These are phyloP conservation scores for Gaeumannomyces sp. DNA, from an alignment of 2,329 filamentous ascomycete genomes.

Conservation along the genomic window DNA sequence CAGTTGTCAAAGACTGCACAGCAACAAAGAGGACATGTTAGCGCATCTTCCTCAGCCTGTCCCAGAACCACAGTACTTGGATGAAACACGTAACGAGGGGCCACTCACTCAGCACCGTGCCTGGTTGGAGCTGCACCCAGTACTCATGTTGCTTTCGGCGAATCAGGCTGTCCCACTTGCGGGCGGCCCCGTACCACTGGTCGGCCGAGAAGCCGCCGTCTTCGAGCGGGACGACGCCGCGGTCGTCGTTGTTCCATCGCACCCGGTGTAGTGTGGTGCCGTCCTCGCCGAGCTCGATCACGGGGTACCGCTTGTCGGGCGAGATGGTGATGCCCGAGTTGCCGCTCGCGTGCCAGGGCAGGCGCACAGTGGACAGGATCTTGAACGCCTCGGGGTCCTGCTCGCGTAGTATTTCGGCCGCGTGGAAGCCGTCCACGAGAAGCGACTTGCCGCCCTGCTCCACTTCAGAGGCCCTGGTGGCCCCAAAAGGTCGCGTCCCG, in stretches of 20 bases:
- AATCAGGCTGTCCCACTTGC: slow-evolving; percentile 66
- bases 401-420: slow-evolving; percentile 52
- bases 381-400: slow-evolving; percentile 52
- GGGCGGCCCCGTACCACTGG: slow-evolving; percentile 75
- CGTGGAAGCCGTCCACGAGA: slow-evolving; percentile 80
- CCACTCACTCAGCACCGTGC: slow-evolving; percentile 65
- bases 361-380: slow-evolving; percentile 45
- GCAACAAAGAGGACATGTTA: not conserved
- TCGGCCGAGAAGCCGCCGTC: slow-evolving; percentile 31
- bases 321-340: slow-evolving; percentile 78
- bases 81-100: not conserved
- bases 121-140: slow-evolving; percentile 76
- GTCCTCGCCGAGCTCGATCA: slow-evolving; percentile 54
- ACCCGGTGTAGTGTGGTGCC: slow-evolving; percentile 46
- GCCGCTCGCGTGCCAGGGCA: slow-evolving; percentile 83
- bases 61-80: not conserved
- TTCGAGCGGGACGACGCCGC: slow-evolving; percentile 60
- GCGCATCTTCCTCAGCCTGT: not conserved
- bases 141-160: slow-evolving; percentile 61
- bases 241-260: slow-evolving; percentile 91
- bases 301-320: slow-evolving; percentile 63
- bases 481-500: too few relatives aligned
- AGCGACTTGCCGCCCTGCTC: slow-evolving; percentile 65
- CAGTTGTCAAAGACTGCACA: slow-evolving; percentile 88
- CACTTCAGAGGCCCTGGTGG: not conserved